These are phyloP conservation scores for Fusarium sp. DNA, from an alignment of 2,329 filamentous ascomycete genomes.

Conservation along the genomic window DNA sequence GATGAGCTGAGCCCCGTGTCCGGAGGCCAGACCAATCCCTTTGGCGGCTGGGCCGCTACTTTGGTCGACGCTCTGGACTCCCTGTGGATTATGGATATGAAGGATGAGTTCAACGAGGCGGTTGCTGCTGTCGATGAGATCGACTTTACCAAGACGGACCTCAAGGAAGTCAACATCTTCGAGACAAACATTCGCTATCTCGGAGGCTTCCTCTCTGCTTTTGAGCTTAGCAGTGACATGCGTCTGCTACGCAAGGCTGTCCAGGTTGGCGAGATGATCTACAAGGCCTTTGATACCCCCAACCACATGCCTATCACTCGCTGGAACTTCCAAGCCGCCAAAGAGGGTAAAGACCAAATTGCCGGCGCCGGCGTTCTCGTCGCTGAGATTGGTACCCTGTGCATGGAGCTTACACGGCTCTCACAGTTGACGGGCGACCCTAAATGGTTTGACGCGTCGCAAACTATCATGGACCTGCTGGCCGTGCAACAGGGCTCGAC, in stretches of 20 bases:
- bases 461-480: conserved; percentile 75
- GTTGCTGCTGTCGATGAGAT: conserved; percentile 68
- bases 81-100: conserved; percentile 79
- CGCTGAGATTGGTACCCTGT: conserved; percentile 71
- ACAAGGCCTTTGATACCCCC: conserved; percentile 75
- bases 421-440: conserved; percentile 78
- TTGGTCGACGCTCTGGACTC: conserved; percentile 76
- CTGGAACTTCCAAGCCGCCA: conserved; percentile 56
- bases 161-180: conserved; percentile 70
- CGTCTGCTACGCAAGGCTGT: conserved; percentile 71
- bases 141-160: conserved; percentile 68
- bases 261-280: conserved; percentile 73
- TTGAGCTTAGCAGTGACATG: conserved; percentile 71
- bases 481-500: conserved; percentile 74
- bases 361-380: conserved; percentile 56
- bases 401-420: conserved; percentile 78
- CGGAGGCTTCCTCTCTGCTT: conserved; percentile 76
- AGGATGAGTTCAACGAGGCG: conserved; percentile 73
- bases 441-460: conserved; percentile 80
- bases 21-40: conserved; percentile 65
- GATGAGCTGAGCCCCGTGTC: conserved; percentile 73
- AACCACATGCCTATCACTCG: conserved; percentile 72
- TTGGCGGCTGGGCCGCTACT: conserved; percentile 76
- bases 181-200: conserved; percentile 80
- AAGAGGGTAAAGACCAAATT: conserved; percentile 47